Conservation (phyloP, 441 rosid genomes). For the Erodium chrysanthum region DNA sequence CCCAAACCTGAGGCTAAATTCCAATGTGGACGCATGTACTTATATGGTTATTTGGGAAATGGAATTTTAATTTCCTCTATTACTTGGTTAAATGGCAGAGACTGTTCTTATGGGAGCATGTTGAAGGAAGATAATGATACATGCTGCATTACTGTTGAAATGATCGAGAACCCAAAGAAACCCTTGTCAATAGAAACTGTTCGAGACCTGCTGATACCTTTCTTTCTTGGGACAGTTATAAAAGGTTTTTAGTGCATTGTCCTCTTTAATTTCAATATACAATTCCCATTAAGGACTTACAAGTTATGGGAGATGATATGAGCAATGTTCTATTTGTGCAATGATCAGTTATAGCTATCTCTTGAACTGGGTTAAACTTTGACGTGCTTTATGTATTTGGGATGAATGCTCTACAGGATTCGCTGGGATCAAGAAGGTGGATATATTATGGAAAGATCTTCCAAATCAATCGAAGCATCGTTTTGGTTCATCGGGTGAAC, state of each 20-base stretch:
- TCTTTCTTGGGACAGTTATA: slow-evolving; percentile 54
- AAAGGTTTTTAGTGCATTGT: slow-evolving; percentile 42
- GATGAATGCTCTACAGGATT: slow-evolving; percentile 41
- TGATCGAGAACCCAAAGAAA: slow-evolving; percentile 39
- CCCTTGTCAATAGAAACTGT: slow-evolving; percentile 37
- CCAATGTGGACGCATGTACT: slow-evolving; percentile 2
- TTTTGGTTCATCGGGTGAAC: slow-evolving; percentile 44
- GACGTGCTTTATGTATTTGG: slow-evolving; percentile 6
- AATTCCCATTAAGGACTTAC: neutral
- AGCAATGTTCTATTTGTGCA: neutral
- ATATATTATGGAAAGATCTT: slow-evolving; percentile 65
- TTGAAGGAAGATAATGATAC: slow-evolving; percentile 36
- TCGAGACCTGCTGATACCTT: slow-evolving; percentile 50
- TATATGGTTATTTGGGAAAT: slow-evolving; percentile 10
- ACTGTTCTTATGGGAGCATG: slow-evolving; percentile 32
- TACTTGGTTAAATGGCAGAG: slow-evolving; percentile 31
- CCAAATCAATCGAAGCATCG: slow-evolving; percentile 31
- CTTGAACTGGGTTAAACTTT: neutral
- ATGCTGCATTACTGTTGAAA: slow-evolving; percentile 51
- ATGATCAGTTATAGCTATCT: neutral
- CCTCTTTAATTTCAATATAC: neutral
- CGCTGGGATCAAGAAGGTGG: slow-evolving; percentile 63
- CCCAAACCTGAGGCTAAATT: neutral
- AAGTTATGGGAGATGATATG: neutral
- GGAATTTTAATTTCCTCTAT: slow-evolving; percentile 9